phyloP scores from a whole-genome alignment of 1,139 yeast species.

The Hyphopichia fennica region DNA sequence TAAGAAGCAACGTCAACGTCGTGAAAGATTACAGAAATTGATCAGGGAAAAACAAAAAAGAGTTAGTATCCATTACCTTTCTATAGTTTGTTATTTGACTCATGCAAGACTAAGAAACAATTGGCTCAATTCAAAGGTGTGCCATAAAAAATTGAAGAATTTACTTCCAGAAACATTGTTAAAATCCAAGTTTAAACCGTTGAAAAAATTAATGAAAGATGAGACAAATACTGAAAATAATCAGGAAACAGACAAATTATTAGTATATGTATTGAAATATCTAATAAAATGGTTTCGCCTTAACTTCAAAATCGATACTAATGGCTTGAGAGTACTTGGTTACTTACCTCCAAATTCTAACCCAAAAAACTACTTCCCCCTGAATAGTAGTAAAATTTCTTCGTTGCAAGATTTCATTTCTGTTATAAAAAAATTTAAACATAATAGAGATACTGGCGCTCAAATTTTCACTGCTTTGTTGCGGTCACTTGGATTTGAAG shows the following conservation, averaged over 20 bases:
- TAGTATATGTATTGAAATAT: constrained; percentile 35
- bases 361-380: constrained; percentile 20
- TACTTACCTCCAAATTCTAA: constrained; percentile 18
- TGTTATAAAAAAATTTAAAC: constrained; percentile 25
- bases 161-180: constrained; percentile 25
- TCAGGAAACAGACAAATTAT: constrained; percentile 18
- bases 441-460: constrained; percentile 40
- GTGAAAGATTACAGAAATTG: constrained; percentile 7
- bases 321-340: constrained; percentile 38
- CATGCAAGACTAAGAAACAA: constrained; percentile 26
- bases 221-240: background rate
- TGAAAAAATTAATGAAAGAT: constrained; percentile 6
- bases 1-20: constrained; percentile 5
- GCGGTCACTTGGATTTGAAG: constrained; percentile 32
- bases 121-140: constrained; percentile 18
- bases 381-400: constrained; percentile 15
- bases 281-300: constrained; percentile 39
- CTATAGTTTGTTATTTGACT: constrained; percentile 24
- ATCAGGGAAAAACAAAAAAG: constrained; percentile 12
- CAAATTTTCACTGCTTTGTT: constrained; percentile 35
- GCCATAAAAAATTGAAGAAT: constrained; percentile 24
- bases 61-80: constrained; percentile 23
- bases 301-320: constrained; percentile 32
- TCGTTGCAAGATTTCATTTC: constrained; percentile 14
- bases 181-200: constrained; percentile 14